Conservation (phyloP, 768 basidiomycete genomes). For the Tricholoma sp. region DNA sequence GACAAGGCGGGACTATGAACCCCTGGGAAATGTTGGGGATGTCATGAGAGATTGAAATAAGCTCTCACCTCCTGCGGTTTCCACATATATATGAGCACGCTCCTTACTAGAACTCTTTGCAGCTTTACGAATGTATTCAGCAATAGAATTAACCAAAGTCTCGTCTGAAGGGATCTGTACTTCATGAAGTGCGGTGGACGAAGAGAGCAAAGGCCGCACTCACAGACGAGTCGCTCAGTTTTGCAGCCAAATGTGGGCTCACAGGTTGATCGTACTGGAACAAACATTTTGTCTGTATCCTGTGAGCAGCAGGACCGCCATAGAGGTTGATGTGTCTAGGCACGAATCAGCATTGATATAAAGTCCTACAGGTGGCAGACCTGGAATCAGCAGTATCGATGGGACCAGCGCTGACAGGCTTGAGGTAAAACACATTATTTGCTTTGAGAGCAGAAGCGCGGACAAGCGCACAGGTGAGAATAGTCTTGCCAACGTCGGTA, state of each 20-base stretch:
- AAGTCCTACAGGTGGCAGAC: conserved; percentile 33
- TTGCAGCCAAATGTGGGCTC: conserved; percentile 87
- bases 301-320: conserved; percentile 31
- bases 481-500: conserved; percentile 94
- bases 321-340: conserved; percentile 63
- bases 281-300: conserved; percentile 63
- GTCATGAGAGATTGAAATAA: background rate
- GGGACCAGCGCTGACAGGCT: conserved; percentile 90
- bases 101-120: conserved; percentile 24
- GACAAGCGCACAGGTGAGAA: conserved; percentile 80
- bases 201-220: conserved; percentile 10
- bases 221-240: conserved; percentile 35
- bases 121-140: conserved; percentile 53
- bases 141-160: conserved; percentile 60
- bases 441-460: conserved; percentile 63
- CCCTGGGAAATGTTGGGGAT: conserved; percentile 40
- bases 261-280: conserved; percentile 86
- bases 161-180: conserved; percentile 56
- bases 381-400: conserved; percentile 76
- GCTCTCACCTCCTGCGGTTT: conserved; percentile 89
- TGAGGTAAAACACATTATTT: conserved; percentile 63
- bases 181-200: background rate
- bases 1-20: conserved; percentile 88
- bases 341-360: background rate
- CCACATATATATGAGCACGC: conserved; percentile 69